Evolutionary conservation across 495 filamentous ascomycete genomes (phyloP), one percentile per base, ranked within the genome.

Genomic region (Cercophora scortea): DNA sequence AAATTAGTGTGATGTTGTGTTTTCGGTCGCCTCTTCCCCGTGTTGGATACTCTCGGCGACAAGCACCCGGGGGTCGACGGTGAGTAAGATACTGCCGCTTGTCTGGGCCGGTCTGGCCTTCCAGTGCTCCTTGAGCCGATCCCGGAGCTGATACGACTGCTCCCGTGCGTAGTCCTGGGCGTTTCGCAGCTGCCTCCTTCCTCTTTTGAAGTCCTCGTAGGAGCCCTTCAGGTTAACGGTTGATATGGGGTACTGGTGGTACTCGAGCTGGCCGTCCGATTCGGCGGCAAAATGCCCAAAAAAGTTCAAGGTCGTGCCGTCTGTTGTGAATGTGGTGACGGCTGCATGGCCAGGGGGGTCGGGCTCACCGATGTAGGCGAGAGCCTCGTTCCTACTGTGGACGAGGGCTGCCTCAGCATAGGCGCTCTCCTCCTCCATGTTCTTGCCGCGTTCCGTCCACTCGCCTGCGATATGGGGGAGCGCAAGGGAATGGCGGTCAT

Each of bases 381-480:
- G 58, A 32, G 67, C 67, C 42, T 62, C 49, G 57, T 57, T 66
- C 38, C 66, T 35, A 1, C 61, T 58, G 47, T 62, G 61, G 39
- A 65, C 61, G 19, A 69, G 53, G 1, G 67, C 66, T 10, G 67
- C 67, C 42, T 62, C 64, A 53, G 59, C 57, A 44, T 63, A 66
- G 39, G 35, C 49, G 40, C 53, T 56, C 55, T 63, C 65, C 45
- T 58, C 52, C 45, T 45, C 42, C 55, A 67, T 62, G 38, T 57
- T 42, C 32, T 45, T 49, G 6, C 47, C 54, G 7, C 17, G 48
- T 5, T 57, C 54, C 53, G 64, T 64, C 62, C 64, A 70, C 32
- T 67, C 66, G 17, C 66, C 64, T 18, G 59, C 64, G 16, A 70
- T 6, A 18, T 67, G 64, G 19, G 64, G 62, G n/a, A 70, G 53